Conservation (phyloP, 306 rosid genomes). For the Vigna mungo region DNA sequence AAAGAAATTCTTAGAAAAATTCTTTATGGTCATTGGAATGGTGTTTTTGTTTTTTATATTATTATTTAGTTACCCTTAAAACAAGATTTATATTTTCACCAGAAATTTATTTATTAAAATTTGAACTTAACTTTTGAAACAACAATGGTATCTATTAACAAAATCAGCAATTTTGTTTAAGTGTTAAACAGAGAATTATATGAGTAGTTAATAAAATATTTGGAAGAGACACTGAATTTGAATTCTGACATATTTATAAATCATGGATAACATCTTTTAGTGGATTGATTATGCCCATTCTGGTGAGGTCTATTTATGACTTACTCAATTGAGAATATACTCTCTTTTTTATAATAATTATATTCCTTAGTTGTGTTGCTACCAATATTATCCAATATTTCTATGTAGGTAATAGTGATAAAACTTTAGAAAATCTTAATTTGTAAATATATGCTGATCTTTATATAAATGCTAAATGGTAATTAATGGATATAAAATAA, state of each 20-base stretch:
- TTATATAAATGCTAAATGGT: constrained; percentile 36
- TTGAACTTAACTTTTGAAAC: too few species aligned
- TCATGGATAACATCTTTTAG: constrained; percentile 5
- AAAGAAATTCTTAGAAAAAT: too few species aligned
- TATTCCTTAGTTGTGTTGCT: constrained; percentile 38
- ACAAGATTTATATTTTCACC: neutral
- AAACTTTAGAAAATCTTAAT: constrained; percentile 21
- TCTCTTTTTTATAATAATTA: constrained; percentile 30
- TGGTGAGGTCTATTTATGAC: constrained; percentile 41
- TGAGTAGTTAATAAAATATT: constrained; percentile 35
- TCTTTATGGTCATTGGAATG: too few species aligned
- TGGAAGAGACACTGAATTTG: constrained; percentile 38
- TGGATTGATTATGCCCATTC: constrained; percentile 31
- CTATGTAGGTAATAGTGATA: constrained; percentile 19
- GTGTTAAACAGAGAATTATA: neutral
- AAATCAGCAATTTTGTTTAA: too few species aligned
- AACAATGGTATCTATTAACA: too few species aligned
- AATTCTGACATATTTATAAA: neutral
- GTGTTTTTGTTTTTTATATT: too few species aligned
- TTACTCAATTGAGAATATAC: constrained; percentile 39
- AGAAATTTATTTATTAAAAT: neutral
- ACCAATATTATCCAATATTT: constrained; percentile 36
- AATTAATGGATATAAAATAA: neutral
- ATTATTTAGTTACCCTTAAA: neutral
- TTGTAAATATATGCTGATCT: constrained; percentile 19